phyloP scores from a whole-genome alignment of 768 basidiomycete genomes.

The Infundibulicybe gibba region DNA sequence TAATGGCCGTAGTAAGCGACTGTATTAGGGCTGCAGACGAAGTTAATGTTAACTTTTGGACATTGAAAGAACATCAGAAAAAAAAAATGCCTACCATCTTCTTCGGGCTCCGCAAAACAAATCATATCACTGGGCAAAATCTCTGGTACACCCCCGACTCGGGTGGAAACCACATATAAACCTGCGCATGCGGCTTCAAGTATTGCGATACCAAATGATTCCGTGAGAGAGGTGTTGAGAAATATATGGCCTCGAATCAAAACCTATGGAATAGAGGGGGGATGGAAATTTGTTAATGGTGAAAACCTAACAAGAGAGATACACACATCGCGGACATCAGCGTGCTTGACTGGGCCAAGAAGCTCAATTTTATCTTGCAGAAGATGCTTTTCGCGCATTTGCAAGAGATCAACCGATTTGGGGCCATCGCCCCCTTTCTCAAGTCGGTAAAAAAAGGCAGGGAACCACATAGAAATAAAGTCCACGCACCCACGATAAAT shows the following conservation, averaged over 20 bases:
- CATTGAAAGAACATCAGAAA: too few species aligned
- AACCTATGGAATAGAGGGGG: slow-evolving; percentile 45
- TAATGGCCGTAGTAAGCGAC: slow-evolving; percentile 79
- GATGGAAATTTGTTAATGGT: neutral
- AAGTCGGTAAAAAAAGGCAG: slow-evolving; percentile 1
- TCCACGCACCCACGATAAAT: slow-evolving; percentile 73
- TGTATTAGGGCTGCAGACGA: slow-evolving; percentile 33
- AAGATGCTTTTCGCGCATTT: slow-evolving; percentile 89
- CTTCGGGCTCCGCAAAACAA: slow-evolving; percentile 90
- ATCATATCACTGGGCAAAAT: slow-evolving; percentile 94
- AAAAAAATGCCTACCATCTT: slow-evolving; percentile 63
- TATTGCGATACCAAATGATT: slow-evolving; percentile 96
- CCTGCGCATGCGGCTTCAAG: slow-evolving; percentile 96
- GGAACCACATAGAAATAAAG: neutral
- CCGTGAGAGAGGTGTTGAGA: slow-evolving; percentile 93
- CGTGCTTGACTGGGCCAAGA: slow-evolving; percentile 75
- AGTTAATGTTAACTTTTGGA: too few species aligned
- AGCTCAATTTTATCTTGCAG: slow-evolving; percentile 92
- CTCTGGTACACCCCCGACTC: slow-evolving; percentile 94
- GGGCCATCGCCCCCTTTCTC: slow-evolving; percentile 89
- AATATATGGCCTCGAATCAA: slow-evolving; percentile 85
- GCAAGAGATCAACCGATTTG: slow-evolving; percentile 89
- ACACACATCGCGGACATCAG: slow-evolving; percentile 78
- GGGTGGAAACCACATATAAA: slow-evolving; percentile 89
- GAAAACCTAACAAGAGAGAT: neutral